Conservation (phyloP, 371 early-diverging fungal species). For the Lichtheimia ramosa region DNA sequence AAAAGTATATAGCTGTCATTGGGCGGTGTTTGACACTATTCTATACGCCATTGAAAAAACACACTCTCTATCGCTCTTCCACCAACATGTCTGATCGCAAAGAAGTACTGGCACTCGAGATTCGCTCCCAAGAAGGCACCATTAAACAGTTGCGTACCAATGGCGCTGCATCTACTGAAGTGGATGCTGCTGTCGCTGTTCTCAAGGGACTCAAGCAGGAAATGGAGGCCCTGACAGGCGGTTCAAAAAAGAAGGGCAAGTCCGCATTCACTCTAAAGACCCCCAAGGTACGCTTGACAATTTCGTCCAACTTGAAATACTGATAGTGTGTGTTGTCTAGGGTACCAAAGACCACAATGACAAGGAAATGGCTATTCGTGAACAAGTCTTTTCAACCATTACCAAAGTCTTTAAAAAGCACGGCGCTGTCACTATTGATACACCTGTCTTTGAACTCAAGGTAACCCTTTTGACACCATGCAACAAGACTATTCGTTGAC, state of each 20-base stretch:
- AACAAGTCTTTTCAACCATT: constrained; percentile 88
- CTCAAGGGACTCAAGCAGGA: constrained; percentile 64
- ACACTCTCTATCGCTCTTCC: not conserved
- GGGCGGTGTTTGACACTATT: too few species aligned
- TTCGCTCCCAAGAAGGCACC: constrained; percentile 61
- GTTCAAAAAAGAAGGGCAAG: constrained; percentile 20
- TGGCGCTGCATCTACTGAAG: constrained; percentile 56
- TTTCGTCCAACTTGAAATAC: not conserved
- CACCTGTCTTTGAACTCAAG: constrained; percentile 99
- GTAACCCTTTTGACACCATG: constrained; percentile 21
- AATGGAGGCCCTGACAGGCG: constrained; percentile 47
- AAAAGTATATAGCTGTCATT: too few species aligned
- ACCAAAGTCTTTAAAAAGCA: constrained; percentile 90
- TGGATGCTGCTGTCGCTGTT: constrained; percentile 61
- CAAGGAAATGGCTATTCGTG: constrained; percentile 94
- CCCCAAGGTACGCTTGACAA: constrained; percentile 60
- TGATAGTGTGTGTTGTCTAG: not conserved
- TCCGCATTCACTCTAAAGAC: constrained; percentile 64
- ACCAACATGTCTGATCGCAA: constrained; percentile 31
- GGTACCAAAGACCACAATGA: constrained; percentile 97
- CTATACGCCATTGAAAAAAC: too few species aligned
- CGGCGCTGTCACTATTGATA: constrained; percentile 98
- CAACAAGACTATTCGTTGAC: too few species aligned
- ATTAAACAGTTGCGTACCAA: constrained; percentile 64
- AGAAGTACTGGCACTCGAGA: constrained; percentile 52